These are phyloP conservation scores for Trichophyton rubrum DNA, from an alignment of 2,329 filamentous ascomycete species.

Conservation along the genomic window DNA sequence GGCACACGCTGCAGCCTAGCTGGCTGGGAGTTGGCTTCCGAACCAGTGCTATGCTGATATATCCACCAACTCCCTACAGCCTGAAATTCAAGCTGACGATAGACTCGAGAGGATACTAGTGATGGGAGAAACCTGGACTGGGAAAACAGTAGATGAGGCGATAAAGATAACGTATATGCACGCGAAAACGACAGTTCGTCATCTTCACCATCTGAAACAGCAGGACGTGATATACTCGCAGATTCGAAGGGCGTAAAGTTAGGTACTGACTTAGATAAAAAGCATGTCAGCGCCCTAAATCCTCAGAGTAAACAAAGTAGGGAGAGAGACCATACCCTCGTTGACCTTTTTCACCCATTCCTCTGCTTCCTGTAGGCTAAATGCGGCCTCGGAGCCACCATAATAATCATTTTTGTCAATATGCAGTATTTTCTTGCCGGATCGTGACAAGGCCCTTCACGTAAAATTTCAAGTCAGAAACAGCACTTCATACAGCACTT, in stretches of 20 bases:
- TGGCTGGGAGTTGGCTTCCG: conserved; percentile 15
- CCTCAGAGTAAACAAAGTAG: background rate
- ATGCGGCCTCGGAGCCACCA: conserved; percentile 70
- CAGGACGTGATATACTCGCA: conserved; percentile 22
- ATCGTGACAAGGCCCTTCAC: conserved; percentile 78
- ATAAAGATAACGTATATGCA: conserved; percentile 69
- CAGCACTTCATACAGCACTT: background rate
- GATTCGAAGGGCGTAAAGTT: conserved; percentile 28
- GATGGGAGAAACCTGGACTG: conserved; percentile 63
- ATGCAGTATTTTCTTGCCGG: conserved; percentile 81
- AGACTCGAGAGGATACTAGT: conserved; percentile 79
- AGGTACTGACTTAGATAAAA: conserved; percentile 21
- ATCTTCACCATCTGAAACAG: conserved; percentile 12
- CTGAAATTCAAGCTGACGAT: conserved; percentile 82
- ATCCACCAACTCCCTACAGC: conserved; percentile 91
- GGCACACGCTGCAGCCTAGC: conserved; percentile 57
- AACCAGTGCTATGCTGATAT: conserved; percentile 28
- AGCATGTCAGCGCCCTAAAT: conserved; percentile 15
- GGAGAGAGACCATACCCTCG: conserved; percentile 21
- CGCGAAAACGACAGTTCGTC: conserved; percentile 42
- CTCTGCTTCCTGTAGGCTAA: conserved; percentile 71
- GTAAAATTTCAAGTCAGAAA: background rate
- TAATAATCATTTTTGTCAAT: conserved; percentile 82
- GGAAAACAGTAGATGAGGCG: conserved; percentile 76
- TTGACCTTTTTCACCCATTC: conserved; percentile 50